These are phyloP conservation scores for Mycena vitilis DNA, from an alignment of 768 basidiomycete genomes.

Conservation along the genomic window DNA sequence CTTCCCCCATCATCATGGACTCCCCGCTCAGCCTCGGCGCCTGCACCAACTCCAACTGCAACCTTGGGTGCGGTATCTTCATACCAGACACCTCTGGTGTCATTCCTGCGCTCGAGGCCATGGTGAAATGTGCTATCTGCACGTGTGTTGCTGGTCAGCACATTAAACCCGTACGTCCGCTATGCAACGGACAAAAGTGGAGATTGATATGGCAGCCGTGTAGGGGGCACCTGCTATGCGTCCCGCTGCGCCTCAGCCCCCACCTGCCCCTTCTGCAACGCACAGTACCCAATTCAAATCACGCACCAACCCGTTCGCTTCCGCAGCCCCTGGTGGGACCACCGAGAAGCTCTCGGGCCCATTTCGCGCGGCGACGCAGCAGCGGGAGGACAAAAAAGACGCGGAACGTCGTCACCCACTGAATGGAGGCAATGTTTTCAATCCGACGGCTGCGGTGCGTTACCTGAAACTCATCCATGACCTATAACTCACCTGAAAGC, in stretches of 20 bases:
- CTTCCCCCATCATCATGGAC: neutral
- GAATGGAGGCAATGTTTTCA: neutral
- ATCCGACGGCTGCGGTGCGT: neutral
- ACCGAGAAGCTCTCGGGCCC: slow-evolving; percentile 3
- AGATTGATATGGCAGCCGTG: neutral
- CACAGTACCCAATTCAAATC: neutral
- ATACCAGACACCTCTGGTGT: neutral
- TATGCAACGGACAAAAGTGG: neutral
- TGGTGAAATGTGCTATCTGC: neutral
- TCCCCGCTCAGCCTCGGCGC: neutral
- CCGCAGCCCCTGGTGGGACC: neutral
- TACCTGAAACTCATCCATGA: no score
- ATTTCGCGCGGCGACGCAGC: neutral
- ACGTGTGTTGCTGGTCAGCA: slow-evolving; percentile 1
- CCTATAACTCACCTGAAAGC: neutral
- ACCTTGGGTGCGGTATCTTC: slow-evolving; percentile 1
- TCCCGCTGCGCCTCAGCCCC: neutral
- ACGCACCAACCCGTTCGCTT: neutral
- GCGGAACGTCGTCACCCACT: neutral
- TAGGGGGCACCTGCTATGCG: no score
- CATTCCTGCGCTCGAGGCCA: neutral
- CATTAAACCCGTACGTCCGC: neutral
- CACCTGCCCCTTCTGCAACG: neutral
- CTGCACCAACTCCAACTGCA: neutral
- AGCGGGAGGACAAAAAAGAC: neutral